Evolutionary conservation across 2,329 filamentous ascomycete species (phyloP).

Genomic region (Colletotrichum liaoningense): DNA sequence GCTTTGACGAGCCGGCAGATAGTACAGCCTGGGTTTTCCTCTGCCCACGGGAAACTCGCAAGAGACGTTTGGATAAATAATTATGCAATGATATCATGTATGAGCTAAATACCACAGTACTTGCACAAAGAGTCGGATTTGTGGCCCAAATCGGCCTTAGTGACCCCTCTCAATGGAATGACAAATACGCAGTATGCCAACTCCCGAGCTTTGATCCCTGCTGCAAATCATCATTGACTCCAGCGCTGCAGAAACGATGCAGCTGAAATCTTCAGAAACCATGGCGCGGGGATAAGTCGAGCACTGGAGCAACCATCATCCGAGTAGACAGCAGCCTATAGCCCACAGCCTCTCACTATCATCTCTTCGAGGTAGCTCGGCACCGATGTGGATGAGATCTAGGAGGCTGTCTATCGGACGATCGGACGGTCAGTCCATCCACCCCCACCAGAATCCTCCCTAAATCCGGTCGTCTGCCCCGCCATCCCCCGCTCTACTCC

Average conservation of each 20-base stretch:
- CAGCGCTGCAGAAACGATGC: constrained; percentile 1
- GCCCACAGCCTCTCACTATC: neutral
- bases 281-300: neutral
- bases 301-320: neutral
- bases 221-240: neutral
- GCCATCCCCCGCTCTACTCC: constrained; percentile 5
- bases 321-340: neutral
- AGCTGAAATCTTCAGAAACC: neutral
- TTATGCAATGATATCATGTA: neutral
- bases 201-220: constrained; percentile 1
- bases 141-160: neutral
- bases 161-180: neutral
- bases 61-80: neutral
- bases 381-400: neutral
- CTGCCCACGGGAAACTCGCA: neutral
- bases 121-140: neutral
- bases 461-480: constrained; percentile 12
- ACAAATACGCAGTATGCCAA: neutral
- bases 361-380: neutral
- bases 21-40: neutral
- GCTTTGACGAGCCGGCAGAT: neutral
- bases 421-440: constrained; percentile 12
- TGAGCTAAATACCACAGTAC: neutral
- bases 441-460: neutral
- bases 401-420: neutral